Base-by-base conservation (phyloP, 805 yeast species). In the Candida nonsorbophila region DNA sequence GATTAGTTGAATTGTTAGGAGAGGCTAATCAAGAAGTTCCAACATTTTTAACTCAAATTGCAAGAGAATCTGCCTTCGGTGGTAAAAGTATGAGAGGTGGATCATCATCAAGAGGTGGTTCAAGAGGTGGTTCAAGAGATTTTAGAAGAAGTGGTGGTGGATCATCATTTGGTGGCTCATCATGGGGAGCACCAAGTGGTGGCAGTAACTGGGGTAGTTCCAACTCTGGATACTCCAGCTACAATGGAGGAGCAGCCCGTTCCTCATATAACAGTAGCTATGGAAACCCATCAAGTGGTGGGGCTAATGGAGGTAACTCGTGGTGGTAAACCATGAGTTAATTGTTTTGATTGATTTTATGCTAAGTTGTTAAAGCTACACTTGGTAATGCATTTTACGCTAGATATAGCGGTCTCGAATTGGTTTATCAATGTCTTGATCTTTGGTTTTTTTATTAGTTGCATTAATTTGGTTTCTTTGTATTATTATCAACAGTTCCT, bases 11-110 rank as follows among this genome's bases (percentile, higher is more conserved):
- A 32, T 74, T 92, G 48, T 77, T 92, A 53, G 58, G 77, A 44
- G 99, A 92, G 68, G 97, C 98, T 40, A 90, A 92, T 70, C 99
- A 92, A 72, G 97, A 90, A 61, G 83, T 88, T 42, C 99, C 99
- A 43, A 75, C 74, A 38, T 92, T 92, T 72, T 74, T 92, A 60
- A 74, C 71, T 44, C 74, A 79, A 40, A 77, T 87, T 44, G 69
- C 84, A 36, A 82, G 94, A 68, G 97, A 87, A 68, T 61, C 73
- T 33, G 58, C 77, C 28, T 66, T 67, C 47, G 73, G 76, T 34
- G 58, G 65, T 22, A 53, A 55, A 20, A 24, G 40, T 18, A 59
- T 77, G 38, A 51, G 63, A 34, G 67, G 74, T 28, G 74, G 84
- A 36, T 67, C 79, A 42, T 14, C 26, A 12, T 7, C 12, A 7